A percentile compares a stretch with the other conserved stretches of the same genome.
Evolutionary conservation across 345 rosid species (phyloP).

Genomic region (Citrus australasica): DNA sequence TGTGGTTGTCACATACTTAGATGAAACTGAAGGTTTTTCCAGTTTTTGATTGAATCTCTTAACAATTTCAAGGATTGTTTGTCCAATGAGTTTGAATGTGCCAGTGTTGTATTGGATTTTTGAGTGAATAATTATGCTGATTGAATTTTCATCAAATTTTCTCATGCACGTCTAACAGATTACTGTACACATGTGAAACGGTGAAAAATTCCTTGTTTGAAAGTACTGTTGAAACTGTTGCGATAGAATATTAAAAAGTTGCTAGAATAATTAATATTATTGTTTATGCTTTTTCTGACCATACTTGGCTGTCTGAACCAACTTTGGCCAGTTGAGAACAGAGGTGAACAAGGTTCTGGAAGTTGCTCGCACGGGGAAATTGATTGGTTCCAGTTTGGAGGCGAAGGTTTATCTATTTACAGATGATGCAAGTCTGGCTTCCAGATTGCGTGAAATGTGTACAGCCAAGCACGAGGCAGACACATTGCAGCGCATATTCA

Average conservation of each 20-base stretch:
- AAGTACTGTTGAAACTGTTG: neutral
- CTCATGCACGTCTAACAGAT: neutral
- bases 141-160: neutral
- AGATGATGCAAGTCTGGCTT: slow-evolving; percentile 51
- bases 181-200: neutral
- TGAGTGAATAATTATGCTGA: neutral
- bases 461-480: slow-evolving; percentile 66
- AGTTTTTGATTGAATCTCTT: neutral
- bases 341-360: slow-evolving; percentile 95
- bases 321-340: slow-evolving; percentile 64
- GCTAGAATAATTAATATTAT: neutral
- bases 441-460: slow-evolving; percentile 48
- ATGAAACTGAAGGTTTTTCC: neutral
- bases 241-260: neutral
- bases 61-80: neutral
- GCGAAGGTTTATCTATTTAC: slow-evolving; percentile 76
- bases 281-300: neutral
- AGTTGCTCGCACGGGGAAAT: slow-evolving; percentile 72
- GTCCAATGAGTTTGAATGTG: neutral
- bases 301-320: slow-evolving; percentile 10
- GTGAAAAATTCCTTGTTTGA: neutral
- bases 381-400: slow-evolving; percentile 93
- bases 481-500: slow-evolving; percentile 66
- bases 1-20: neutral
- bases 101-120: neutral